phyloP scores from a whole-genome alignment of 1,284 basidiomycete genomes.

The Entoloma clypeatum region DNA sequence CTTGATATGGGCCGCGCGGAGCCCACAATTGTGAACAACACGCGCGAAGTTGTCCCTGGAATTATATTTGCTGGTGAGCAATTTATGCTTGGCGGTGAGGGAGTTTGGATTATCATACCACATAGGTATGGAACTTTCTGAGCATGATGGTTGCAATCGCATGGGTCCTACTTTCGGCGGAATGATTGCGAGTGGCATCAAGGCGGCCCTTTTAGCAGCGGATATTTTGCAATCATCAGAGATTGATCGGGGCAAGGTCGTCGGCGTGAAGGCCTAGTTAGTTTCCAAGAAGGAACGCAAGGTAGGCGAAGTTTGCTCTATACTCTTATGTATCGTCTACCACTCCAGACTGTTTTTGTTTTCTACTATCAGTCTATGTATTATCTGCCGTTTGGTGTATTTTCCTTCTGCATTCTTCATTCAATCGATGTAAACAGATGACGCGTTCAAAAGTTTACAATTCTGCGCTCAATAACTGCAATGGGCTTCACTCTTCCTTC shows the following conservation, averaged over 20 bases:
- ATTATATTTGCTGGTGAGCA: slow-evolving; percentile 67
- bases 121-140: slow-evolving; percentile 79
- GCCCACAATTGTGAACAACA: slow-evolving; percentile 73
- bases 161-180: slow-evolving; percentile 83
- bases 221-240: slow-evolving; percentile 56
- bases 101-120: background rate
- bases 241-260: slow-evolving; percentile 64
- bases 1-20: slow-evolving; percentile 79
- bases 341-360: no score
- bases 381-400: no score
- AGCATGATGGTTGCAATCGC: slow-evolving; percentile 79
- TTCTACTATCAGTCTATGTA: no score
- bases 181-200: slow-evolving; percentile 79
- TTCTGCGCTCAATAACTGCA: background rate
- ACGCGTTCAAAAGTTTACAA: no score
- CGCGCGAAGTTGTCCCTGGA: slow-evolving; percentile 78
- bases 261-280: slow-evolving; percentile 33
- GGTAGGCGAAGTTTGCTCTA: no score
- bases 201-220: slow-evolving; percentile 74
- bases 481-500: slow-evolving; percentile 49
- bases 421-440: no score
- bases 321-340: no score
- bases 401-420: no score
- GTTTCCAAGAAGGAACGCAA: no score
- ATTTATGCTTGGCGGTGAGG: background rate